Evolutionary conservation across 106 monocot genomes (phyloP), one percentile per base, ranked within the genome.

Genomic region (Dendrobium officinale): DNA sequence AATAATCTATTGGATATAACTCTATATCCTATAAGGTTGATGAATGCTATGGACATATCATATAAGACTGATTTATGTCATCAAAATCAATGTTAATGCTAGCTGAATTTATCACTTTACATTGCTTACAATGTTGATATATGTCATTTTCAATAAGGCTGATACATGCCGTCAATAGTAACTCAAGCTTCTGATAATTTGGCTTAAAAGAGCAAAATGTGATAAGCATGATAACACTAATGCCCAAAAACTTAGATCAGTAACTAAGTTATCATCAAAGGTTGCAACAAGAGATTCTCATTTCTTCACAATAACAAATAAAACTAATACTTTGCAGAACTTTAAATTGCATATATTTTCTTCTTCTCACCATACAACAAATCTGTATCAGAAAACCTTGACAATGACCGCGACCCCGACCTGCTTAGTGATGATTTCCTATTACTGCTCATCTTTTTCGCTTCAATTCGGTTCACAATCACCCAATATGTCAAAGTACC

Each of bases 401-500:
- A 90, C 61, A 33, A 1, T 1, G 94, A 92, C 64, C 73, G 83
- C 31, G 91, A 90, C 11, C 80, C 55, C 0, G 89, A 92, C 78
- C 86, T 81, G 54, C 89, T 88, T 19, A 93, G 77, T 1, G 91
- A 89, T 0, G 87, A 85, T 26, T 80, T 77, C 61, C 85, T 90
- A 41, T 89, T 87, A 76, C 72, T 87, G 55, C 87, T 89, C 72
- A 90, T 29, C 84, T 86, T 91, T 82, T 74, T 96, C 33, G 89
- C 79, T 72, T 96, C 96, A 22, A 96, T 86, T 10, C 85, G 70
- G 54, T 96, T 88, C 4, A 80, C 83, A 22, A 93, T 85, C 66
- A 96, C 91, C 88, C 93, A 96, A 44, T 91, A 96, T 10, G 81
- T 74, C 96, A 96, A 90, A 7, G 86, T 91, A 19, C 93, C 93